Evolutionary conservation across 345 rosid genomes (phyloP), one percentile per base, ranked within the genome.

Genomic region (Eucalyptus polyanthemos): DNA sequence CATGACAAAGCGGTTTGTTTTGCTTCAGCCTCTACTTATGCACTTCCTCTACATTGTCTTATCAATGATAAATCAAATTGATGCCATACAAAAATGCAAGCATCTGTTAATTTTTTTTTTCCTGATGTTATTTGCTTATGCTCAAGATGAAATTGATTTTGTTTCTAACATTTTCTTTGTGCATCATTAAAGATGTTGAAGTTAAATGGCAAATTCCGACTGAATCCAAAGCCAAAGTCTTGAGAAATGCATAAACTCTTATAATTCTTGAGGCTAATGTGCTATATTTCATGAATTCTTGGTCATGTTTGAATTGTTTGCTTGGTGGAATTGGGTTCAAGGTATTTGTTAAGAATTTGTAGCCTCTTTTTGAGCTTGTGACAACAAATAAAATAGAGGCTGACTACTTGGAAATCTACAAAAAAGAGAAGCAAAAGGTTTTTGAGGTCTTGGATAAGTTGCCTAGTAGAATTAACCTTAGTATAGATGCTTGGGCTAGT

Each of bases 371-470:
- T 87, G 96, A 95, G 81, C 93, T 93, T 54, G 95, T 92, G 54
- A 93, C 96, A 6, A 90, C 85, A 40, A 92, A 93, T 47, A 94
- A 89, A 86, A 93, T 96, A 80, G 95, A 96, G 92, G 93, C 95
- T 42, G 94, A 94, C 89, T 97, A 93, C 90, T 89, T 94, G 93
- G 97, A 96, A 90, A 97, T 97, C 34, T 95, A 95, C 53, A 89
- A 87, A 4, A 95, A 96, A 88, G 97, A 96, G 93, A 95, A 93
- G 89, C 95, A 94, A 53, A 95, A 93, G 91, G 93, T 95, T 15
- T 95, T 86, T 42, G 96, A 96, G 88, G 91, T 90, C 19, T 89
- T 94, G 90, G 97, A 95, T 92, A 97, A 95, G 89, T 93, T 96
- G 72, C 96, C 93, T 76, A 96, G 98, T 7, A 97, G 95, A 93